Percentiles rank a stretch among this genome's conserved stretches.
These are phyloP conservation scores for Saccharomyces uvarum DNA, from an alignment of 1,139 yeast genomes.

Conservation along the genomic window DNA sequence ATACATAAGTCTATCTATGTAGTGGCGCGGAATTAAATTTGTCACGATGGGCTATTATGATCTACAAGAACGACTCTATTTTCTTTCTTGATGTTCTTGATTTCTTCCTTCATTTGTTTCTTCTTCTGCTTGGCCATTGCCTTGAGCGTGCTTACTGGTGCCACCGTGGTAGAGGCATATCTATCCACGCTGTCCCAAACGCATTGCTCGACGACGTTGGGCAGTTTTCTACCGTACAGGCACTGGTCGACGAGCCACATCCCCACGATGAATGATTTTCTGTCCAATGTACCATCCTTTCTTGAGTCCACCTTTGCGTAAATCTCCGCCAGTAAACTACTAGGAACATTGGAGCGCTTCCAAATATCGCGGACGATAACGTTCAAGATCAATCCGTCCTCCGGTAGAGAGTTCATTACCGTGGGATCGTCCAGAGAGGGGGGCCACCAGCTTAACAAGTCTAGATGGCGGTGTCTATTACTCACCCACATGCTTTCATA, in stretches of 20 bases:
- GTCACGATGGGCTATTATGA: constrained; percentile 6
- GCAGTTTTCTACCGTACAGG: constrained; percentile 82
- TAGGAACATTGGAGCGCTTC: constrained; percentile 66
- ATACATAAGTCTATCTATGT: background rate
- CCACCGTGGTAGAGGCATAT: constrained; percentile 26
- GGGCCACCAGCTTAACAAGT: constrained; percentile 27
- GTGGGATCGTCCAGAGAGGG: constrained; percentile 23
- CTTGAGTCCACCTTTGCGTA: constrained; percentile 78
- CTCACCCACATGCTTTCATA: constrained; percentile 92
- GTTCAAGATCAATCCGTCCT: constrained; percentile 38
- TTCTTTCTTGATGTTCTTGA: constrained; percentile 28
- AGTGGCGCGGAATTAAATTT: background rate
- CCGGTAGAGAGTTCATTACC: constrained; percentile 17
- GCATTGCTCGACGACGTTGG: constrained; percentile 48
- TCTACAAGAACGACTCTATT: constrained; percentile 7
- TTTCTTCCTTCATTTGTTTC: constrained; percentile 28
- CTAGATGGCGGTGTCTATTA: constrained; percentile 60
- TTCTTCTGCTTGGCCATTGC: constrained; percentile 24
- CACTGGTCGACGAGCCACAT: constrained; percentile 96
- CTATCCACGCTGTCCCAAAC: constrained; percentile 63
- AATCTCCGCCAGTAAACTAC: constrained; percentile 53
- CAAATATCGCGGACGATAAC: constrained; percentile 71
- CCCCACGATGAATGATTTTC: constrained; percentile 80
- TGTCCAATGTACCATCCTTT: constrained; percentile 68
- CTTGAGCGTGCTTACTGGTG: constrained; percentile 16